Conservation (phyloP, 108 stramenopile species). For the Seminavis robusta region DNA sequence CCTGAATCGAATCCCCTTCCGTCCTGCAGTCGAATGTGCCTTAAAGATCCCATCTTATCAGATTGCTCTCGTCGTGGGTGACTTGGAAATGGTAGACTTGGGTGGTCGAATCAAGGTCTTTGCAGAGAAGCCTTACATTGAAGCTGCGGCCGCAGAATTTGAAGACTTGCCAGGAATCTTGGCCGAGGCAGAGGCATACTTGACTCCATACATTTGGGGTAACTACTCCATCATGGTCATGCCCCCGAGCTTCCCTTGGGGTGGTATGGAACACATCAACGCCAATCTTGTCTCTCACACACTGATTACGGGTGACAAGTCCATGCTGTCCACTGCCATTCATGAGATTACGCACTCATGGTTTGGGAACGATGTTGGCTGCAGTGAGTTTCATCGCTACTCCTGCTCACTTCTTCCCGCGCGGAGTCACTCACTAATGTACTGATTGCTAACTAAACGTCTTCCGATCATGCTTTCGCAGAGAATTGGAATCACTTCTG, state of each 20-base stretch:
- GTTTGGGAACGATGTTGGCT: slow-evolving; percentile 2
- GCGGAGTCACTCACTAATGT: no score
- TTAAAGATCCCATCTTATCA: slow-evolving; percentile 1
- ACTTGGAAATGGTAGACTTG: not conserved
- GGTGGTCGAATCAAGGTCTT: not conserved
- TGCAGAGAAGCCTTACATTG: not conserved
- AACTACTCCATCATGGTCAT: slow-evolving; percentile 8
- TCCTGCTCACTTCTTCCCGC: no score
- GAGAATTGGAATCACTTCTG: slow-evolving; percentile 2
- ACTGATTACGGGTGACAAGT: not conserved
- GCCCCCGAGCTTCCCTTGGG: slow-evolving; percentile 1
- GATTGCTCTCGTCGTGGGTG: slow-evolving; percentile 1
- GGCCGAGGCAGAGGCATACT: not conserved
- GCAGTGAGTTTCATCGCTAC: no score
- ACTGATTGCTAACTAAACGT: no score
- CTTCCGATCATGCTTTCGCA: no score
- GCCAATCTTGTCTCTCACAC: not conserved
- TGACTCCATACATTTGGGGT: slow-evolving; percentile 8
- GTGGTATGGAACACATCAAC: no score
- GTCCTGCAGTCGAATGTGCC: no score
- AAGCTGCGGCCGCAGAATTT: not conserved
- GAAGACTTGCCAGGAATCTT: not conserved
- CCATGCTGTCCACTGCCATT: not conserved
- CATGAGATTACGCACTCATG: slow-evolving; percentile 5
- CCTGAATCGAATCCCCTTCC: no score